Evolutionary conservation across 345 rosid species (phyloP), one percentile per base, ranked within the genome.

Genomic region (Raphanus sativus): DNA sequence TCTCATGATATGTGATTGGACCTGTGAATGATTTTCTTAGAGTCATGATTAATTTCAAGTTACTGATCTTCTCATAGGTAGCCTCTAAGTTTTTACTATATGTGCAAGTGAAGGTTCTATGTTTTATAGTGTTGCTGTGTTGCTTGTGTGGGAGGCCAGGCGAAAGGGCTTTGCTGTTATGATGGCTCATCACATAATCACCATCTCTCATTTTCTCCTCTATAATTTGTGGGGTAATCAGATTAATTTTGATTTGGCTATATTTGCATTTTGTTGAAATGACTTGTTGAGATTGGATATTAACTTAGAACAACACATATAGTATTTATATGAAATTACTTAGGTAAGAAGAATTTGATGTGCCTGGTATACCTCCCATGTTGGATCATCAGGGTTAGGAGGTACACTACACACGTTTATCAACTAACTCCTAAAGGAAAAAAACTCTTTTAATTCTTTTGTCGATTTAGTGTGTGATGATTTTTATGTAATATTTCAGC

Each of bases 111-210:
- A 60, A 96, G 98, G 56, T 91, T 94, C 84, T 89, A 90, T 82
- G 72, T 84, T 26, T 89, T 32, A 86, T 68, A 85, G 93, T 81
- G 89, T 90, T 74, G 90, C 86, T 81, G 97, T 95, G 5, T 88
- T 91, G 50, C 85, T 90, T 65, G 74, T 75, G 4, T 90, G 98
- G 98, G 98, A 94, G 80, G 90, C 93, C 21, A 87, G 89, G 79
- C 84, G 97, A 76, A 94, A 92, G 68, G 95, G 90, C 80, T 90
- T 90, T 76, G 64, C 90, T 72, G 97, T 90, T 42, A 94, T 94
- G 97, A 90, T 89, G 97, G 89, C 93, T 74, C 97, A 94, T 84
- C 98, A 94, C 87, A 85, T 91, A 73, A 87, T 94, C 65, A 92
- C 97, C 38, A 91, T 86, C 78, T 71, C 87, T 94, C 71, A 89